phyloP scores from a whole-genome alignment of 139 green algal genomes.

The Haematococcus sp. region DNA sequence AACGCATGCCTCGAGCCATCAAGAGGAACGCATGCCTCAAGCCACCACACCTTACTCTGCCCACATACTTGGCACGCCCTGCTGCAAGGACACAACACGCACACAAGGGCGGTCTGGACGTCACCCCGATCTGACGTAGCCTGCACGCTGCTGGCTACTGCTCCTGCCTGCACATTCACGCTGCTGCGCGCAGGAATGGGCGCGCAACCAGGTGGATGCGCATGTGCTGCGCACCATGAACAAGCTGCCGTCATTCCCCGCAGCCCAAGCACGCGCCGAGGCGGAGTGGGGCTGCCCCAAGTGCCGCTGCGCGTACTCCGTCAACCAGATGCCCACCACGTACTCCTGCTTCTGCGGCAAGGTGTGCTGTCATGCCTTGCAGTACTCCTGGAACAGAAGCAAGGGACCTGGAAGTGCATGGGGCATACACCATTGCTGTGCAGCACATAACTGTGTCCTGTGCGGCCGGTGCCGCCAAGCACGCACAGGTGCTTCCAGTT shows the following conservation, averaged over 20 bases:
- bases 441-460: too few species aligned
- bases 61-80: not conserved
- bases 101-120: too few species aligned
- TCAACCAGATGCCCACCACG: conserved; percentile 32
- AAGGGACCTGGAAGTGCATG: too few species aligned
- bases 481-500: too few species aligned
- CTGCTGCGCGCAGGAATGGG: conserved; percentile 55
- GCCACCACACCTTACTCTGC: not conserved
- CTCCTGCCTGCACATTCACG: not conserved
- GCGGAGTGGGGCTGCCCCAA: conserved; percentile 78
- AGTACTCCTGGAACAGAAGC: too few species aligned
- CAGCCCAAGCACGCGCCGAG: conserved; percentile 10
- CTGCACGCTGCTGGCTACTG: too few species aligned
- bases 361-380: too few species aligned
- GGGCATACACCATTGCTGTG: too few species aligned
- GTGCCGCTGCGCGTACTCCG: conserved; percentile 55
- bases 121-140: too few species aligned
- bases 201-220: conserved; percentile 56
- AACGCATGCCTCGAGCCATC: not conserved
- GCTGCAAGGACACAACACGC: not conserved
- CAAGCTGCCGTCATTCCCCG: not conserved
- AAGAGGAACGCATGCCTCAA: not conserved
- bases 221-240: conserved; percentile 20
- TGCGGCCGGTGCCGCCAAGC: too few species aligned
- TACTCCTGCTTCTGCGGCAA: conserved; percentile 82